These are phyloP conservation scores for Suillus cothurnatus DNA, from an alignment of 768 basidiomycete species.

Conservation along the genomic window DNA sequence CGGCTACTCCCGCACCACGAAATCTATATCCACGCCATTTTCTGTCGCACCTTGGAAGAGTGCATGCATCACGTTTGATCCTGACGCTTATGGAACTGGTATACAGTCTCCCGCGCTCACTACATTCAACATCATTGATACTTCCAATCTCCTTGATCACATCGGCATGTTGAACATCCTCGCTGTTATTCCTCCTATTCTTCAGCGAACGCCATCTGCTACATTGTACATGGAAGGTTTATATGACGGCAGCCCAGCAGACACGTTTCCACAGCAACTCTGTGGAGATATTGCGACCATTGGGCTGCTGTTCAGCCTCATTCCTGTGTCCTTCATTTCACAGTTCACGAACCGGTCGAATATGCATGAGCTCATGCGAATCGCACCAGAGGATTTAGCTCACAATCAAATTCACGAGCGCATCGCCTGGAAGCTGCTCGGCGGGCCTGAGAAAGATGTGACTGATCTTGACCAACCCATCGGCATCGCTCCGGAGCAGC, in stretches of 20 bases:
- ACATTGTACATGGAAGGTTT: constrained; percentile 33
- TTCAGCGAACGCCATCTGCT: constrained; percentile 23
- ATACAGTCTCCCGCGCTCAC: constrained; percentile 25
- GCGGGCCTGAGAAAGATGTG: neutral
- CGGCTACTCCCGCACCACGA: constrained; percentile 11
- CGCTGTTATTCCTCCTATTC: constrained; percentile 24
- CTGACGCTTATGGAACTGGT: constrained; percentile 19
- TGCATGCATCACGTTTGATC: constrained; percentile 25
- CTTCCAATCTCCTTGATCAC: constrained; percentile 34
- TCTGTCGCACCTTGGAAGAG: constrained; percentile 25
- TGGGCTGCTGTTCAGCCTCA: constrained; percentile 27
- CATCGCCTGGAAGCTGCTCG: constrained; percentile 28
- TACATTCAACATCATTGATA: constrained; percentile 34
- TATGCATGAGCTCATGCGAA: constrained; percentile 20
- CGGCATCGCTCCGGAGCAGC: constrained; percentile 23
- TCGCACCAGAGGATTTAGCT: neutral
- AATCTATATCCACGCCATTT: constrained; percentile 21
- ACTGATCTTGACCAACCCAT: neutral
- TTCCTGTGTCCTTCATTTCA: constrained; percentile 28
- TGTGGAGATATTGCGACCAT: constrained; percentile 31
- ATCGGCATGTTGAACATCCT: constrained; percentile 34
- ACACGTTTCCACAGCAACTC: constrained; percentile 23
- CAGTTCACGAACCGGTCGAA: constrained; percentile 32
- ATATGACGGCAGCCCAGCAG: constrained; percentile 12
- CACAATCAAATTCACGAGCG: constrained; percentile 29